Evolutionary conservation across 345 rosid genomes (phyloP).

Genomic region (Salix viminalis): DNA sequence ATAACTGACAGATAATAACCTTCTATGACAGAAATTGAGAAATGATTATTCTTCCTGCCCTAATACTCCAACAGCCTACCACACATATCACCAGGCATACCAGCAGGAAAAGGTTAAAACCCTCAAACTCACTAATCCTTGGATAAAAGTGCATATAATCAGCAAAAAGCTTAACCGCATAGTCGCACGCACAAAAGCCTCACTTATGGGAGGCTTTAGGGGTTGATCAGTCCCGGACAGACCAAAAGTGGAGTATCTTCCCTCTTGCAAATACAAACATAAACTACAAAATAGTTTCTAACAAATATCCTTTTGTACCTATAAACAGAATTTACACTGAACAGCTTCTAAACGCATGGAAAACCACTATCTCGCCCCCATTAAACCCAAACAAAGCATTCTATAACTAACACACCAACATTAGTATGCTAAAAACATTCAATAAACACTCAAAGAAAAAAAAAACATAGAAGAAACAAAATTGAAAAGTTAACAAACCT

Average conservation of each 20-base stretch:
- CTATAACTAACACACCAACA: background rate
- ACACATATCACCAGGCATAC: background rate
- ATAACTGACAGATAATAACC: background rate
- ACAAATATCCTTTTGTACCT: background rate
- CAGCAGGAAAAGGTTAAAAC: background rate
- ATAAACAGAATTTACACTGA: background rate
- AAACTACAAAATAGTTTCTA: background rate
- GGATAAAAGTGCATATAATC: background rate
- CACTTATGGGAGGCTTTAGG: background rate
- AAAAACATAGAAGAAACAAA: background rate
- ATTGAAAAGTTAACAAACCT: slow-evolving; percentile 49
- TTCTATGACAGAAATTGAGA: background rate
- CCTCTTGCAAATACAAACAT: background rate
- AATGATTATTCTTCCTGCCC: background rate
- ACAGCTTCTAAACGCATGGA: background rate
- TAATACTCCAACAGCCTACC: background rate
- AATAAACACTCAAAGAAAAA: background rate
- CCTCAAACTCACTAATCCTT: background rate
- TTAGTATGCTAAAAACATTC: background rate
- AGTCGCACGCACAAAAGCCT: background rate
- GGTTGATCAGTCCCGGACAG: background rate
- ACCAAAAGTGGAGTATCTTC: background rate
- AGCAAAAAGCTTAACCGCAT: background rate
- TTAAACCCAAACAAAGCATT: background rate
- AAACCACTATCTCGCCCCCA: background rate